Percentiles rank a stretch among this genome's conserved stretches.
Evolutionary conservation across 148 eudicot species (phyloP).

Genomic region (Mesembryanthemum crystallinum): DNA sequence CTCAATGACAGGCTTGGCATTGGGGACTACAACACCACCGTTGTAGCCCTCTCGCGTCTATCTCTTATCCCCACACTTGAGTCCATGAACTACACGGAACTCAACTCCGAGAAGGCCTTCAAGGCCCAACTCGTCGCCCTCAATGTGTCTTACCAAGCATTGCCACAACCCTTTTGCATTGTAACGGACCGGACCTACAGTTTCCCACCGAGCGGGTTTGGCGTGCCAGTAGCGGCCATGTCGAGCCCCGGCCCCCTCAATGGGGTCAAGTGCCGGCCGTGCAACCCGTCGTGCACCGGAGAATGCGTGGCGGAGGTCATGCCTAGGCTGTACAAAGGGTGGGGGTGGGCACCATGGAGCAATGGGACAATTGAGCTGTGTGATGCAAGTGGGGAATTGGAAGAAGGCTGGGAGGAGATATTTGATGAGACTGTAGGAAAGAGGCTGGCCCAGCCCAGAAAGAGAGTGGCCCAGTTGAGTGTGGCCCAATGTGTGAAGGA

Average conservation of each 20-base stretch:
- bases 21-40: constrained; percentile 70
- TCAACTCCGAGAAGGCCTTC: constrained; percentile 84
- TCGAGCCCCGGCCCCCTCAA: constrained; percentile 74
- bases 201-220: constrained; percentile 54
- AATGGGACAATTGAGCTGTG: constrained; percentile 55
- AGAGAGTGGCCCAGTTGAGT: constrained; percentile 37
- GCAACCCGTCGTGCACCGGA: constrained; percentile 50
- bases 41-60: constrained; percentile 76
- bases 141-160: constrained; percentile 33
- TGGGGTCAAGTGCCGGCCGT: constrained; percentile 92
- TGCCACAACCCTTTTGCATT: constrained; percentile 65
- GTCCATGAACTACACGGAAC: constrained; percentile 41
- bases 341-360: constrained; percentile 83
- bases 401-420: constrained; percentile 58
- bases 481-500: constrained; percentile 52
- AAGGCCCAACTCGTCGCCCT: constrained; percentile 64
- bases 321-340: constrained; percentile 40
- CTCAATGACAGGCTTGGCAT: constrained; percentile 84
- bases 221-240: constrained; percentile 76
- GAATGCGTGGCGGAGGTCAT: constrained; percentile 54
- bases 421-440: constrained; percentile 57
- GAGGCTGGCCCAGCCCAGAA: constrained; percentile 44
- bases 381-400: constrained; percentile 72
- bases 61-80: constrained; percentile 69
- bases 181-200: constrained; percentile 66